Evolutionary conservation across 495 filamentous ascomycete species (phyloP), one percentile per base, ranked within the genome.

Genomic region (Hypomontagnella monticulosa): DNA sequence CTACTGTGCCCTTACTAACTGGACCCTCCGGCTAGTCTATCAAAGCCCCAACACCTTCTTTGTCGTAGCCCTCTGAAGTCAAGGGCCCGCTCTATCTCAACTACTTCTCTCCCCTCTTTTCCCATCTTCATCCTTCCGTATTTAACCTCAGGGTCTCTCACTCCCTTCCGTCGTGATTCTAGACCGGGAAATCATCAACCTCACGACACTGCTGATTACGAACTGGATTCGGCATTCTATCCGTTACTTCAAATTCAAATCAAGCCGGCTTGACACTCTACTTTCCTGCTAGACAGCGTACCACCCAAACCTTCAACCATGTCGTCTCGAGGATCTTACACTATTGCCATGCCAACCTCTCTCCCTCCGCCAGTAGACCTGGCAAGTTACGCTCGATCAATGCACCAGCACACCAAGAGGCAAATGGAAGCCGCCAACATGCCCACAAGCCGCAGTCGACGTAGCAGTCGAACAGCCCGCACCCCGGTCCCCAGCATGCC

Each of bases 391-490:
- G 67, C 78, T 3, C 76, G 80, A 50, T 77, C 72, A 42, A 83
- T 83, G 80, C 79, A 79, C 52, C 76, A 78, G 41, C 81, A 83
- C 61, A 83, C 81, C 49, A 82, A 82, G 75, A 65, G 77, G 30
- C 81, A 83, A 70, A 82, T 83, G 79, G 78, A 83, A 50, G 75
- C 78, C 3, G 75, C 75, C 47, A 75, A 74, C 16, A 65, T 70
- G 48, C 58, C 71, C 5, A 55, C 71, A 14, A 50, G 23, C 6
- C 23, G 23, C 23, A 27, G 60, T 37, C 65, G 62, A 6, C 68
- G 67, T 51, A 54, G 55, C 18, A 42, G 15, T 36, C 62, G 40
- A 48, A 46, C 48, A 14, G 46, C 54, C n/a, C 57, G 46, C 15
- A 57, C 69, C 18, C 57, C 68, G 1, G 51, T 76, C 3, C 60